phyloP scores from a whole-genome alignment of 495 filamentous ascomycete genomes.

The Corynascus novoguineensis region DNA sequence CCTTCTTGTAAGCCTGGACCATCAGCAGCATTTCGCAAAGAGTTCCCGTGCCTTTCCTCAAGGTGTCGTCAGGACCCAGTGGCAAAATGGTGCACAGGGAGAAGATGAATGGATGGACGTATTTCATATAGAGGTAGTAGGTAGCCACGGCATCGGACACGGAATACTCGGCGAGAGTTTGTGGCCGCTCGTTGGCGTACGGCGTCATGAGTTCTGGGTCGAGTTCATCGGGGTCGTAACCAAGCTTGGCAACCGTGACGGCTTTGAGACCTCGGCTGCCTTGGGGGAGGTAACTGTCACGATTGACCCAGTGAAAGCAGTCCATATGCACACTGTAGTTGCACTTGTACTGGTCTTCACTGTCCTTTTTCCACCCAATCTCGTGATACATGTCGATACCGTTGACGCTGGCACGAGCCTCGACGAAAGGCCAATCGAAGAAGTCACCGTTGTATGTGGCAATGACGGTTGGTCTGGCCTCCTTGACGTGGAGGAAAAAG shows the following conservation, averaged over 20 bases:
- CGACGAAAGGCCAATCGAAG: conserved; percentile 99
- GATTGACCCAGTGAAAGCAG: conserved; percentile 97
- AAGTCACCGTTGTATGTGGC: conserved; percentile 99
- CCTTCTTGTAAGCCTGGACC: conserved; percentile 92
- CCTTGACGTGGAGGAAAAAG: conserved; percentile 94
- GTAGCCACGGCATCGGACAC: conserved; percentile 98
- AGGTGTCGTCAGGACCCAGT: conserved; percentile 81
- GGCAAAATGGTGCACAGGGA: conserved; percentile 96
- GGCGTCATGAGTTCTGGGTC: conserved; percentile 97
- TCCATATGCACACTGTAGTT: conserved; percentile 98
- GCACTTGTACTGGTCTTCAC: conserved; percentile 91
- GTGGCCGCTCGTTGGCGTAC: conserved; percentile 85
- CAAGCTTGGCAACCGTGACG: conserved; percentile 93
- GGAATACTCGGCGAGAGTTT: conserved; percentile 94
- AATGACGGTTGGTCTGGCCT: conserved; percentile 90
- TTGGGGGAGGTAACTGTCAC: conserved; percentile 96
- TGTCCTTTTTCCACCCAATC: conserved; percentile 92
- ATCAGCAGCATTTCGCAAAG: conserved; percentile 98
- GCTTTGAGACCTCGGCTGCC: conserved; percentile 97
- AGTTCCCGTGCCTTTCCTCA: conserved; percentile 94
- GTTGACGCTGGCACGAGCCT: conserved; percentile 81
- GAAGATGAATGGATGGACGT: conserved; percentile 99
- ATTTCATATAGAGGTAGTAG: conserved; percentile 99
- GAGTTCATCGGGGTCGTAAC: conserved; percentile 96
- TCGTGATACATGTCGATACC: conserved; percentile 99